A percentile compares a stretch with the other conserved stretches of the same genome.
These are phyloP conservation scores for Picea abies DNA, from an alignment of 83 land plant species.

Conservation along the genomic window DNA sequence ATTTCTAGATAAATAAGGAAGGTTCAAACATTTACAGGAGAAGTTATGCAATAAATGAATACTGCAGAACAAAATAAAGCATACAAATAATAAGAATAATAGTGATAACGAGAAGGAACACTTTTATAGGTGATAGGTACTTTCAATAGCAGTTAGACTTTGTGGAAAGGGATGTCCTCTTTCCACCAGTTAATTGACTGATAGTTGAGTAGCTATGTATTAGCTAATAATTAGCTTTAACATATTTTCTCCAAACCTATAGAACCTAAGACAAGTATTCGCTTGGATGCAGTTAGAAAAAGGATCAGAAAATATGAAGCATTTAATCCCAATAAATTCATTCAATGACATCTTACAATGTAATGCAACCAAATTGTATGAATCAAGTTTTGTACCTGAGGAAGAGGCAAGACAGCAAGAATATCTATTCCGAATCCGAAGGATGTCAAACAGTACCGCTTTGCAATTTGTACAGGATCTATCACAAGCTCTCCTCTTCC, in stretches of 20 bases:
- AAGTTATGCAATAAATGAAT: not conserved
- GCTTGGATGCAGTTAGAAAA: too few species aligned
- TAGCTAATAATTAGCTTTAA: not conserved
- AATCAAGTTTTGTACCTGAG: constrained; percentile 67
- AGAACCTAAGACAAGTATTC: too few species aligned
- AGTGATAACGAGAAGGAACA: not conserved
- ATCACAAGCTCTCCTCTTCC: constrained; percentile 93
- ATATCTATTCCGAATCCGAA: constrained; percentile 63
- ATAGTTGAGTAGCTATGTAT: not conserved
- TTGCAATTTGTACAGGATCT: constrained; percentile 79
- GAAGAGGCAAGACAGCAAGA: constrained; percentile 82
- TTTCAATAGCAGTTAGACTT: not conserved
- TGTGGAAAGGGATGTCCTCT: not conserved
- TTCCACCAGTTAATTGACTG: not conserved
- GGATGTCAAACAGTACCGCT: constrained; percentile 52
- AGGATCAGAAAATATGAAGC: too few species aligned
- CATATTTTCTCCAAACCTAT: not conserved
- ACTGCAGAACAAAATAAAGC: not conserved
- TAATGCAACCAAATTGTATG: not conserved
- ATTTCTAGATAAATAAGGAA: too few species aligned
- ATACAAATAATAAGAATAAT: not conserved
- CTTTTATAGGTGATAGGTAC: not conserved
- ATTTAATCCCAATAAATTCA: too few species aligned
- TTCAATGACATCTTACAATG: too few species aligned
- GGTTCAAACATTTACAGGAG: too few species aligned